Base-by-base conservation (phyloP, 306 rosid genomes). In the Pyrus bretschneideri region DNA sequence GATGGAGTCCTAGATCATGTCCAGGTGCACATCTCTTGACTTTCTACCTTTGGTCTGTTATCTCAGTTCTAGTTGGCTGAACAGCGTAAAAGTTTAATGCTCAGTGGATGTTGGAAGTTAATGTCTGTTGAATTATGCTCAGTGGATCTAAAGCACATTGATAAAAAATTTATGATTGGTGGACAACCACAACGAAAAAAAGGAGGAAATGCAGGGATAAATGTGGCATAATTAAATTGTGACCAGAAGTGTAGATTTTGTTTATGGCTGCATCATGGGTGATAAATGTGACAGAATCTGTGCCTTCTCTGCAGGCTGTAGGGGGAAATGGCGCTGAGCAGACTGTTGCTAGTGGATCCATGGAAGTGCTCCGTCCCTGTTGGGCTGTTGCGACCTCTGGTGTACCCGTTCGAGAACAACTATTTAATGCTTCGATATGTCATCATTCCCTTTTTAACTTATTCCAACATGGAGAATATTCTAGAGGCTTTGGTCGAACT, bases 331-430 rank as follows among this genome's bases (percentile, higher is more conserved):
- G 98, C n/a, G 99, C 93, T 76, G 99, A 92, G 85, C 96, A 87
- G 89, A 92, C 93, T 81, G 98, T 96, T 72, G 89, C 91, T 38
- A 91, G 96, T 83, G 98, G 98, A 84, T 92, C 98, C 44, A 96
- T 96, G 99, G 99, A 96, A 58, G 97, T 92, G 73, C 86, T 96
- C 10, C 92, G 95, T 54, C 99, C 99, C 33, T 96, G 99, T 85
- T 96, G 97, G 98, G 99, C 99, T 68, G 89, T 96, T 78, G 99
- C 99, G 71, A 91, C 99, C 40, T 96, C 99, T 67, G 99, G 99
- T 67, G 97, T 96, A 63, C 99, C 97, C 13, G 81, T 93, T 60
- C 88, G 93, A 73, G 99, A 96, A 76, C 98, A 96, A 83, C 91
- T 96, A 51, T 96, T 96, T 72, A 96, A 96, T 72, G 99, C 92